Evolutionary conservation across 176 grass and related monocot genomes (phyloP).

Genomic region (Triticum monococcum): DNA sequence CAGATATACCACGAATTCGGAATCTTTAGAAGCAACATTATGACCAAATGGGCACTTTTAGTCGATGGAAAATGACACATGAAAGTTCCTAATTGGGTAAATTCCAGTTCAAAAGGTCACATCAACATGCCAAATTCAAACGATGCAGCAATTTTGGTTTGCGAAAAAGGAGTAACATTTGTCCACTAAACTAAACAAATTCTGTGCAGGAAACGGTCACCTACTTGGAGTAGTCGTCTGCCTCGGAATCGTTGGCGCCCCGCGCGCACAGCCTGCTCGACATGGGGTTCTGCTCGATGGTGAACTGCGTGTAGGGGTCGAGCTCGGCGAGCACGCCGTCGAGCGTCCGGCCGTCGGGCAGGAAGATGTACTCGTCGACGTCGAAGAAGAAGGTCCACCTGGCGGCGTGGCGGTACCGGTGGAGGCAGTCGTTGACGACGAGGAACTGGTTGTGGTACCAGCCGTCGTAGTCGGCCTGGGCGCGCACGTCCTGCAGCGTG

Average conservation of each 20-base stretch:
- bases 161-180: not conserved
- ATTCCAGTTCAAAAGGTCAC: not conserved
- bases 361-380: slow-evolving; percentile 91
- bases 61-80: not conserved
- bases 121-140: not conserved
- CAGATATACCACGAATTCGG: not conserved
- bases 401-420: slow-evolving; percentile 67
- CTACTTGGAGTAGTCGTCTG: slow-evolving; percentile 57
- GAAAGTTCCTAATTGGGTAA: not conserved
- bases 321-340: slow-evolving; percentile 58
- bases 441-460: slow-evolving; percentile 97
- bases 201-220: slow-evolving; percentile 8
- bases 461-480: slow-evolving; percentile 67
- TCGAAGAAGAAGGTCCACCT: slow-evolving; percentile 98
- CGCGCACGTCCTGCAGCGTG: slow-evolving; percentile 91
- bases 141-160: not conserved
- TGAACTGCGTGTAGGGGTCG: slow-evolving; percentile 81
- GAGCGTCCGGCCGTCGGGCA: slow-evolving; percentile 51
- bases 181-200: not conserved
- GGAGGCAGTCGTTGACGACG: slow-evolving; percentile 90
- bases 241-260: slow-evolving; percentile 19
- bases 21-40: not conserved
- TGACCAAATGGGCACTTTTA: not conserved
- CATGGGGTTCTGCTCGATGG: slow-evolving; percentile 96
- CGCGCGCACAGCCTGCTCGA: slow-evolving; percentile 72